Conservation (phyloP, 495 filamentous ascomycete genomes). For the Penicillium dipodomyicola region DNA sequence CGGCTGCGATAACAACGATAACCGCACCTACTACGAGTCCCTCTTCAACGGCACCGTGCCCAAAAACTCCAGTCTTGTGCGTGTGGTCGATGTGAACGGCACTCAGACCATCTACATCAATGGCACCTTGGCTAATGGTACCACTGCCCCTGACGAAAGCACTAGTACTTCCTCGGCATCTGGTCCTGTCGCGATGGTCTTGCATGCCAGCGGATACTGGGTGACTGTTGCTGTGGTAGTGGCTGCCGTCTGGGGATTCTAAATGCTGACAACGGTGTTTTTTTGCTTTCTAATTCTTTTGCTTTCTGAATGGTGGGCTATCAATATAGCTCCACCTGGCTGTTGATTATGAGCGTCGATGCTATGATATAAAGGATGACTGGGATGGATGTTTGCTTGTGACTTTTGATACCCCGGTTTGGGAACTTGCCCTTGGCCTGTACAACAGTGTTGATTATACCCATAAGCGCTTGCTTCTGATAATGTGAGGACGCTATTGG, state of each 20-base stretch:
- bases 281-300: neutral
- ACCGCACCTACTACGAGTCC: constrained; percentile 55
- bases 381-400: constrained; percentile 8
- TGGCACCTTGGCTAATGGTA: constrained; percentile 83
- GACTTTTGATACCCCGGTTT: constrained; percentile 11
- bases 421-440: constrained; percentile 6
- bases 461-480: neutral
- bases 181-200: constrained; percentile 26
- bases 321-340: neutral
- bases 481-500: neutral
- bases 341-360: constrained; percentile 3
- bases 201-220: constrained; percentile 60
- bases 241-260: constrained; percentile 46
- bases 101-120: constrained; percentile 76
- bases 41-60: constrained; percentile 65
- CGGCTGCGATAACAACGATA: constrained; percentile 76
- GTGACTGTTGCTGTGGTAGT: constrained; percentile 54
- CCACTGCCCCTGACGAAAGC: constrained; percentile 56
- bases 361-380: constrained; percentile 3
- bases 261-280: constrained; percentile 10
- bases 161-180: constrained; percentile 26
- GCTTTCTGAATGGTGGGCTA: neutral
- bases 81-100: constrained; percentile 65
- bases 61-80: constrained; percentile 62
- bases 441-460: constrained; percentile 3